Evolutionary conservation across 1,284 basidiomycete genomes (phyloP).

Genomic region (Flammula alnicola): DNA sequence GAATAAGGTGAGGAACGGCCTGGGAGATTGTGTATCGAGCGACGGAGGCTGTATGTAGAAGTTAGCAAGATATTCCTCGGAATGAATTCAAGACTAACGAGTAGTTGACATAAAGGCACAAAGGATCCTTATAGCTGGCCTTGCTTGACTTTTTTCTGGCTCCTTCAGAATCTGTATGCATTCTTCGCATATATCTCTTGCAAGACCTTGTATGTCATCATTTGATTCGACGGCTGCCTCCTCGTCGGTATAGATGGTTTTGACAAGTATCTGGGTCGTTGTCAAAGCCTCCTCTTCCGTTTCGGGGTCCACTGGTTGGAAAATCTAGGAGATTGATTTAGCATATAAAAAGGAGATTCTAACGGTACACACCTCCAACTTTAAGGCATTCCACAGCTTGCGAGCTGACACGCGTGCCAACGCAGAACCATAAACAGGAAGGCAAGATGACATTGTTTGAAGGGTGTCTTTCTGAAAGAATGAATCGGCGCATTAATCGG

Average conservation of each 20-base stretch:
- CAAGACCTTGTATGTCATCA: slow-evolving; percentile 61
- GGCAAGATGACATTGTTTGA: slow-evolving; percentile 72
- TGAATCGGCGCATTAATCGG: background rate
- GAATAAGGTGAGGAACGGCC: slow-evolving; percentile 74
- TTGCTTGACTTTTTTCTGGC: slow-evolving; percentile 91
- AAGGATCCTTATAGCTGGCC: slow-evolving; percentile 82
- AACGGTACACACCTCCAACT: slow-evolving; percentile 72
- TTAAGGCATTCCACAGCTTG: slow-evolving; percentile 87
- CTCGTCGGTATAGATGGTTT: slow-evolving; percentile 66
- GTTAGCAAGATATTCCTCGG: slow-evolving; percentile 9
- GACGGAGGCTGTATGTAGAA: slow-evolving; percentile 60
- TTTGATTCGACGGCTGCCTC: slow-evolving; percentile 36
- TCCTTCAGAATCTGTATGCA: slow-evolving; percentile 81
- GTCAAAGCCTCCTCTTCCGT: slow-evolving; percentile 78
- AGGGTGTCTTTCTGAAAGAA: slow-evolving; percentile 76
- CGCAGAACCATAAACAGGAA: slow-evolving; percentile 81
- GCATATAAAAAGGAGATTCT: background rate
- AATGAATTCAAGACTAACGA: slow-evolving; percentile 43
- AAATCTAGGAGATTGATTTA: slow-evolving; percentile 59
- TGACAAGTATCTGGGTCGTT: slow-evolving; percentile 72
- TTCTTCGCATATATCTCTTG: slow-evolving; percentile 77
- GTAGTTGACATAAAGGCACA: slow-evolving; percentile 78
- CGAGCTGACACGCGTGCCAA: slow-evolving; percentile 66
- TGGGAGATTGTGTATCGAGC: slow-evolving; percentile 70
- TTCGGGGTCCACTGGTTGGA: slow-evolving; percentile 82